Base-by-base conservation (phyloP, 2,329 filamentous ascomycete genomes). In the Coniochaeta hoffmannii region DNA sequence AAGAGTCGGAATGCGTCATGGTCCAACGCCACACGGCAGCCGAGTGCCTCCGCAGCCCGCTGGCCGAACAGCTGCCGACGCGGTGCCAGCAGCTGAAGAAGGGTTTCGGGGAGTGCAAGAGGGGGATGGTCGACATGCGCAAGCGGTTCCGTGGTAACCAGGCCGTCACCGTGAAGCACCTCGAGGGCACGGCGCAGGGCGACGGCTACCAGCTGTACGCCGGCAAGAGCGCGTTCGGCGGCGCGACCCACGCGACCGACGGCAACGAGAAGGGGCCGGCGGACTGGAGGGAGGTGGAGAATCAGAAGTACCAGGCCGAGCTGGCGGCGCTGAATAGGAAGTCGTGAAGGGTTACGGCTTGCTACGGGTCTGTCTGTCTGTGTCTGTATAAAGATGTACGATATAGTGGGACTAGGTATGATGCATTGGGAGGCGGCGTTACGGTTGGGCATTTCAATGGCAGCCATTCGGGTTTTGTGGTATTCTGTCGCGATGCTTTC, bases 101-200 rank as follows among this genome's bases (percentile, higher is more conserved):
- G 70, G 90, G 91, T 49, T 94, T 95, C 66, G 89, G 90, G 69
- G 90, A 97, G 69, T 99, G 94, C 81, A 95, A 96, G 68, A 88
- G 93, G 61, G 94, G 94, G 61, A 85, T 96, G 84, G 88, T 97
- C 64, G 94, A 99, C 71, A 99, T 99, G 94, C 89, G 94, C 70
- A 97, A 97, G 76, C 88, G 94, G 32, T 97, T 99, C 74, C 84
- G 94, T 55, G 94, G 94, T 57, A 97, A 97, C 76, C 84, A 90
- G 70, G 91, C 94, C 54, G 86, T 96, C 61, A 79, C 83, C 24
- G 82, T 87, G 61, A 78, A 76, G 66, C 73, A 77, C 57, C 74
- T 85, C 64, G 79, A 85, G 66, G 78, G 86, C 61, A 71, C 82
- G 56, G 85, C 89, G 62, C 75, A 75, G 26, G 77, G 76, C 59